Percentiles rank a stretch among this genome's conserved stretches.
phyloP scores from a whole-genome alignment of 169 alveolate genomes.

The Eimeria falciformis region DNA sequence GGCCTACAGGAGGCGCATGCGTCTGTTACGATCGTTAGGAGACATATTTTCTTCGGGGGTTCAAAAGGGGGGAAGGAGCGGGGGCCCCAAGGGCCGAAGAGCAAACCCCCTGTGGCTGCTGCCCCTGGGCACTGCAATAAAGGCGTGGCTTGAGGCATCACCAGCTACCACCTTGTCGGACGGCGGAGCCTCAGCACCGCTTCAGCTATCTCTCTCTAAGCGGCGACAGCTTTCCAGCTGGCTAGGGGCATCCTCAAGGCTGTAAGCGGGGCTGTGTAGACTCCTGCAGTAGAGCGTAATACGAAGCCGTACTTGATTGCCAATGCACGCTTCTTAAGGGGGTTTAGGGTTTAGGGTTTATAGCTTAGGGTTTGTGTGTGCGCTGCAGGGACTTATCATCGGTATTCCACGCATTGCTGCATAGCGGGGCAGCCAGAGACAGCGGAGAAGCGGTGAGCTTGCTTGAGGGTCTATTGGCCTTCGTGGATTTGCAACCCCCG shows the following conservation, averaged over 20 bases:
- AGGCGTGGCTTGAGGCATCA: conserved; percentile 22
- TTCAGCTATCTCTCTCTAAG: conserved; percentile 14
- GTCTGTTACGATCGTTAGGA: not conserved
- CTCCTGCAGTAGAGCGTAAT: not conserved
- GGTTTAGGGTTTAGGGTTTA: conserved; percentile 5
- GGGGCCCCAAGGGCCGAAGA: conserved; percentile 27
- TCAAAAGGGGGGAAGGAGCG: not conserved
- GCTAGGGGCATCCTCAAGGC: conserved; percentile 24
- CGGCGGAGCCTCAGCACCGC: not conserved
- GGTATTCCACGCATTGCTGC: conserved; percentile 9
- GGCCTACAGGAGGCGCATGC: conserved; percentile 17
- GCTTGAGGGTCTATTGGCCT: conserved; percentile 17
- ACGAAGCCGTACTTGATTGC: not conserved
- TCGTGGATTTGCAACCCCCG: not conserved
- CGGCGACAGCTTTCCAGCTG: conserved; percentile 33
- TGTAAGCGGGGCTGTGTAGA: not conserved
- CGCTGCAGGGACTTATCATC: not conserved
- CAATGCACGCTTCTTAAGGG: not conserved
- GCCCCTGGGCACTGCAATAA: conserved; percentile 17
- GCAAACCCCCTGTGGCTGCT: conserved; percentile 56
- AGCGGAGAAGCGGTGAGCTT: not conserved
- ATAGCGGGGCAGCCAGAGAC: conserved; percentile 52
- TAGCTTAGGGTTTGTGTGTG: conserved; percentile 1
- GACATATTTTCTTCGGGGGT: not conserved
- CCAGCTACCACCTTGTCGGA: not conserved